phyloP scores from a whole-genome alignment of 805 yeast species.

The Nakazawaea peltata region DNA sequence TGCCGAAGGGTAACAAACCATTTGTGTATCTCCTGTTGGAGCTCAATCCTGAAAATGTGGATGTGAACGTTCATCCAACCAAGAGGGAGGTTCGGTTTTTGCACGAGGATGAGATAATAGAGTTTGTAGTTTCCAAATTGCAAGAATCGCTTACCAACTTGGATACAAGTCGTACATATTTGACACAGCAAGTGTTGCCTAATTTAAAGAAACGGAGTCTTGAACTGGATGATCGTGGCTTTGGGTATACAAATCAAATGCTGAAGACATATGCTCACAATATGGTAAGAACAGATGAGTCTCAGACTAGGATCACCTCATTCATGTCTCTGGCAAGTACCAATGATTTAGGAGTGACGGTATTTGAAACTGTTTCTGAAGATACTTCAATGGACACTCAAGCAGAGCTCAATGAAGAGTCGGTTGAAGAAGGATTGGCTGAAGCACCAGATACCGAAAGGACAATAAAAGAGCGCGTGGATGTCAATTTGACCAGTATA shows the following conservation, averaged over 20 bases:
- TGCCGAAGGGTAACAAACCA: constrained; percentile 74
- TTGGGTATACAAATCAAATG: constrained; percentile 3
- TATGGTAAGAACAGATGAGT: constrained; percentile 63
- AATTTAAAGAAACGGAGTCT: constrained; percentile 21
- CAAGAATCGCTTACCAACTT: constrained; percentile 42
- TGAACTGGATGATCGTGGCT: constrained; percentile 10
- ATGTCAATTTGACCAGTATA: constrained; percentile 52
- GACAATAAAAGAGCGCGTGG: constrained; percentile 18
- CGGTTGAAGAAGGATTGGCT: neutral
- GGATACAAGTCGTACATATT: constrained; percentile 63
- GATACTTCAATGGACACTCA: neutral
- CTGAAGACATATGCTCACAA: constrained; percentile 50
- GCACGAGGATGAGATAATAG: constrained; percentile 79
- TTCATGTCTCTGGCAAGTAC: constrained; percentile 15
- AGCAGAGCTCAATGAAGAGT: neutral
- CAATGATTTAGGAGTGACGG: no score
- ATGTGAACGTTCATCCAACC: constrained; percentile 95
- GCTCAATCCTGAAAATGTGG: constrained; percentile 63
- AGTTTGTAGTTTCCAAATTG: constrained; percentile 39
- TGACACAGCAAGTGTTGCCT: constrained; percentile 51
- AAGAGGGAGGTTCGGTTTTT: constrained; percentile 86
- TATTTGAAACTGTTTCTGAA: neutral
- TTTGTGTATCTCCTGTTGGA: constrained; percentile 70
- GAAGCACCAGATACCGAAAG: neutral
- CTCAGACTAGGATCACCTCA: constrained; percentile 46